Evolutionary conservation across 306 rosid genomes (phyloP).

Genomic region (Geum urbanum): DNA sequence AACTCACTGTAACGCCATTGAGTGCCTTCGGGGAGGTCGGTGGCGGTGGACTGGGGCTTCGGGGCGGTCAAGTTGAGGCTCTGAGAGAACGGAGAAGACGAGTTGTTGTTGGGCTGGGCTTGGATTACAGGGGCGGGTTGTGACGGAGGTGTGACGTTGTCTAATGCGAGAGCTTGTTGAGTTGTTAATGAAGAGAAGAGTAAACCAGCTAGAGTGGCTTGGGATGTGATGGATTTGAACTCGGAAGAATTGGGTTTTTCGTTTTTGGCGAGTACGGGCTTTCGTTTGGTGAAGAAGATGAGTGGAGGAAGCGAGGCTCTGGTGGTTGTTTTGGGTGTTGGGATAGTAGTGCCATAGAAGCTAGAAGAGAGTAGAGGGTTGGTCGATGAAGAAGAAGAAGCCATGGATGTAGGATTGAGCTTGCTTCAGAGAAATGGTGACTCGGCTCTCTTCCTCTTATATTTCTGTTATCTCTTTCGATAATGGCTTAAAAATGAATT

Average conservation of each 20-base stretch:
- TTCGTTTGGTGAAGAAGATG: constrained; percentile 35
- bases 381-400: constrained; percentile 38
- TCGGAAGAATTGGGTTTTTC: constrained; percentile 31
- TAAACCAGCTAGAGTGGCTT: constrained; percentile 65
- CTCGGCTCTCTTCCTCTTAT: neutral
- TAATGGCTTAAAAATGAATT: neutral
- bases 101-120: constrained; percentile 41
- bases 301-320: constrained; percentile 20
- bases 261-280: constrained; percentile 27
- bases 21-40: constrained; percentile 85
- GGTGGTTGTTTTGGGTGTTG: constrained; percentile 72
- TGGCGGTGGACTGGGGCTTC: constrained; percentile 46
- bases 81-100: constrained; percentile 57
- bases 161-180: constrained; percentile 61
- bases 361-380: constrained; percentile 58
- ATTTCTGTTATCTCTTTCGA: neutral
- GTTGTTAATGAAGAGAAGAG: constrained; percentile 47
- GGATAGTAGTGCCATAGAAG: constrained; percentile 50
- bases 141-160: constrained; percentile 38
- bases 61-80: constrained; percentile 71
- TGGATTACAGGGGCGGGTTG: constrained; percentile 45
- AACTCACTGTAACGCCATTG: constrained; percentile 98
- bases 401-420: constrained; percentile 36
- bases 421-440: neutral
- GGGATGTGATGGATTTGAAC: constrained; percentile 43